A percentile compares a stretch with the other conserved stretches of the same genome.
Conservation (phyloP, 805 yeast genomes). For the Wickerhamiella galacta region DNA sequence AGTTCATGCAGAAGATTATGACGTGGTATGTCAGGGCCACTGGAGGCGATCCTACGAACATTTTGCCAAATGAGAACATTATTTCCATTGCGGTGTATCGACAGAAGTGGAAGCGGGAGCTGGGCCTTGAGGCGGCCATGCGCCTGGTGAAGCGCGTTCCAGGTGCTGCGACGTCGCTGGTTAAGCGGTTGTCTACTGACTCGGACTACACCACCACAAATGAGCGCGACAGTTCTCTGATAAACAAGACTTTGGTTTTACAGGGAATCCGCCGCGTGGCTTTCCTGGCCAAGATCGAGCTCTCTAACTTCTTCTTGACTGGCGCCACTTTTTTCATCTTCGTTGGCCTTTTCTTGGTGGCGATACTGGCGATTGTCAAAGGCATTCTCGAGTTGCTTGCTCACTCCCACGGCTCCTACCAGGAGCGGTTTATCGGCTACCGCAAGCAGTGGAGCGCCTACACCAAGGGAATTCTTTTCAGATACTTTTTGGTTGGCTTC, state of each 20-base stretch:
- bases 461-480: slow-evolving; percentile 74
- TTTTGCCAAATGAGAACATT: slow-evolving; percentile 42
- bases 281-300: slow-evolving; percentile 66
- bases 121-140: slow-evolving; percentile 4
- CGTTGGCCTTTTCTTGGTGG: slow-evolving; percentile 43
- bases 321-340: slow-evolving; percentile 72
- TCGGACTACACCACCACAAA: slow-evolving; percentile 17
- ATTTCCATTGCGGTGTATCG: slow-evolving; percentile 80
- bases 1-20: slow-evolving; percentile 45
- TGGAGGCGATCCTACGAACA: slow-evolving; percentile 73
- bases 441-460: slow-evolving; percentile 40
- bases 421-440: slow-evolving; percentile 54
- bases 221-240: slow-evolving; percentile 43
- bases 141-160: slow-evolving; percentile 1
- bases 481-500: slow-evolving; percentile 68
- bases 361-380: slow-evolving; percentile 46
- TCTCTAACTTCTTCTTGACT: slow-evolving; percentile 73
- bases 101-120: slow-evolving; percentile 19
- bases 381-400: slow-evolving; percentile 49
- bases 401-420: slow-evolving; percentile 39
- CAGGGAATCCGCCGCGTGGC: slow-evolving; percentile 91
- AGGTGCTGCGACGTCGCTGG: slow-evolving; percentile 1
- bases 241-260: slow-evolving; percentile 58
- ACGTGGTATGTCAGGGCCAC: slow-evolving; percentile 34
- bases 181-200: slow-evolving; percentile 6